phyloP scores from a whole-genome alignment of 345 rosid species.

The Eucalyptus virginea region DNA sequence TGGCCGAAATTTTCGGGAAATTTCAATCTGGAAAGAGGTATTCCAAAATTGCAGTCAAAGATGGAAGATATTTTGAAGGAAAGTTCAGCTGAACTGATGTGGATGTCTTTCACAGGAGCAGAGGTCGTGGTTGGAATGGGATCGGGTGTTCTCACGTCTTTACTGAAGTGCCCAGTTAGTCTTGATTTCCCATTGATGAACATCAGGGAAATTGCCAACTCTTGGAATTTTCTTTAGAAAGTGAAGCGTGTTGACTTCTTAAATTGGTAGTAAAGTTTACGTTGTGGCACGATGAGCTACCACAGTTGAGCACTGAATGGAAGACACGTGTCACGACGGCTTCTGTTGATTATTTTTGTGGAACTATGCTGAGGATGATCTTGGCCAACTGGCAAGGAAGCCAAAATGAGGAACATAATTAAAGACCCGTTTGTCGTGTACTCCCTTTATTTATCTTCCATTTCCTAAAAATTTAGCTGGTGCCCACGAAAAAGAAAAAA shows the following conservation, averaged over 20 bases:
- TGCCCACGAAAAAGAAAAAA: too few relatives aligned
- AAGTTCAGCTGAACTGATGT: background rate
- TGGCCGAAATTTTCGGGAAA: background rate
- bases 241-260: background rate
- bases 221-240: background rate
- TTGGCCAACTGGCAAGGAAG: too few relatives aligned
- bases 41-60: background rate
- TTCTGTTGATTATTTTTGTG: too few relatives aligned
- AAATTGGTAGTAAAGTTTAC: background rate
- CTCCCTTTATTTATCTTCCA: too few relatives aligned
- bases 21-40: too few relatives aligned
- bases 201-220: rapidly evolving
- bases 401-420: too few relatives aligned
- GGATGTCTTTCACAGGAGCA: background rate
- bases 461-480: too few relatives aligned
- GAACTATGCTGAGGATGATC: too few relatives aligned
- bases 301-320: background rate
- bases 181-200: background rate
- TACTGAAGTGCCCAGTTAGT: background rate
- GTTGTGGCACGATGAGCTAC: background rate
- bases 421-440: too few relatives aligned
- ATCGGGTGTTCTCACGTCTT: background rate
- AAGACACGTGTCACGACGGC: too few relatives aligned
- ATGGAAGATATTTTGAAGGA: background rate
- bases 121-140: background rate